Evolutionary conservation across 805 yeast species (phyloP), one percentile per base, ranked within the genome.

Genomic region (Blastobotrys attinorum): DNA sequence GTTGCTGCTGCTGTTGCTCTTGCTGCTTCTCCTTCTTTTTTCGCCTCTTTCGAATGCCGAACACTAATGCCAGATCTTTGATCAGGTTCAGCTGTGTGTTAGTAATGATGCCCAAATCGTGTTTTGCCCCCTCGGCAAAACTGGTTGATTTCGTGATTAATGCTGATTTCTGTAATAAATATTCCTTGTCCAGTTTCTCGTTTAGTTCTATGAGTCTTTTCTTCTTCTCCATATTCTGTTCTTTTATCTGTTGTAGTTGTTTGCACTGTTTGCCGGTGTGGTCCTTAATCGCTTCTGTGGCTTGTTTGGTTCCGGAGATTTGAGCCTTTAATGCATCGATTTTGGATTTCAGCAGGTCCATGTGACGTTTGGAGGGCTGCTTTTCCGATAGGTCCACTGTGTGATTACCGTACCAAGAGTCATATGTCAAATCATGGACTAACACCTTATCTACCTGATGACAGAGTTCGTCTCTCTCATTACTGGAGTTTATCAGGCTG

Each of bases 31-130:
- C 48, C 53, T 15, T 42, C 47, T 21, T 43, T 35, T 48, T 54
- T 51, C 23, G 50, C 39, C 39, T n/a, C 43, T 29, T 50, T 39
- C 35, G 55, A 37, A 33, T 51, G 48, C 40, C 47, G 39, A 51
- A 51, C 16, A 51, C 15, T 16, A 18, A 4, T 2, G 44, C 35
- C 23, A 50, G 37, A 16, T 51, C 53, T 11, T 38, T 22, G 36
- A 45, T 33, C 5, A 21, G 45, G 16, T 25, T 43, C 2, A 22
- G 25, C 25, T 43, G 42, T 16, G 37, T 31, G 13, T 25, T 21
- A 16, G 22, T 20, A 10, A 44, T 35, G 15, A 37, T 15, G 2
- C 13, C 32, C 16, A 22, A 22, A 7, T 22, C 11, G 5, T 13
- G 16, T n/a, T 5, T 4, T 34, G 20, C 20, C 5, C 22, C 37